These are phyloP conservation scores for Calonectria fujianensis DNA, from an alignment of 2,329 filamentous ascomycete genomes.

Conservation along the genomic window DNA sequence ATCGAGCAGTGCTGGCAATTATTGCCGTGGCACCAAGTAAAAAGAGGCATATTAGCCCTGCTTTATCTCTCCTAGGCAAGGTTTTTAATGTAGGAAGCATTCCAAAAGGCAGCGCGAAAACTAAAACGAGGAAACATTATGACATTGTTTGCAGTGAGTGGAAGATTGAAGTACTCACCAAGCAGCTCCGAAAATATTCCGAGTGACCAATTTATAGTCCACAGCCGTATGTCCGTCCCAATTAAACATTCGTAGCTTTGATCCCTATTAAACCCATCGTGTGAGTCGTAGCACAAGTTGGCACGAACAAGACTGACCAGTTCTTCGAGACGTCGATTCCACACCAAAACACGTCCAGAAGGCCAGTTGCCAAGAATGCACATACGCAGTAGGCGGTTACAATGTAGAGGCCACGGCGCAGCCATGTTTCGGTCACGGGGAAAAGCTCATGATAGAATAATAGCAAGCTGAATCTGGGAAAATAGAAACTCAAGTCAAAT, in stretches of 20 bases:
- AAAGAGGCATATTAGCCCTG: slow-evolving; percentile 1
- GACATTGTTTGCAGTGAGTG: too few species aligned
- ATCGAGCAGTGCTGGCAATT: background rate
- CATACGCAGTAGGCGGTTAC: background rate
- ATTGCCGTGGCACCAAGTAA: background rate
- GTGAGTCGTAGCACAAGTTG: fast-evolving
- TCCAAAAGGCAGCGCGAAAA: slow-evolving; percentile 6
- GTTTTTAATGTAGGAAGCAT: slow-evolving; percentile 3
- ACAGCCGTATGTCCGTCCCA: background rate
- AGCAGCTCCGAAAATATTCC: background rate
- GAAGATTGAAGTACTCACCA: background rate
- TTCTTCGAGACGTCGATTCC: background rate
- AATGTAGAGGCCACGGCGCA: background rate
- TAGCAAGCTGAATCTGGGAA: background rate
- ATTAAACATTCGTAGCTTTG: background rate
- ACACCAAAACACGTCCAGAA: slow-evolving; percentile 9
- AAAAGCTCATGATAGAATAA: slow-evolving; percentile 10
- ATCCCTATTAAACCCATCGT: background rate
- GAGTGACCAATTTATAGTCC: slow-evolving; percentile 2
- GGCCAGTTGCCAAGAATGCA: background rate
- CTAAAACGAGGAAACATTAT: background rate
- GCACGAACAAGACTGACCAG: background rate
- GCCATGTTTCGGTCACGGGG: background rate
- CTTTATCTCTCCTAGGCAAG: background rate
- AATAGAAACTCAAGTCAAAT: slow-evolving; percentile 14